Evolutionary conservation across 2,329 filamentous ascomycete species (phyloP), one percentile per base, ranked within the genome.

Genomic region (Gremmenia infestans): DNA sequence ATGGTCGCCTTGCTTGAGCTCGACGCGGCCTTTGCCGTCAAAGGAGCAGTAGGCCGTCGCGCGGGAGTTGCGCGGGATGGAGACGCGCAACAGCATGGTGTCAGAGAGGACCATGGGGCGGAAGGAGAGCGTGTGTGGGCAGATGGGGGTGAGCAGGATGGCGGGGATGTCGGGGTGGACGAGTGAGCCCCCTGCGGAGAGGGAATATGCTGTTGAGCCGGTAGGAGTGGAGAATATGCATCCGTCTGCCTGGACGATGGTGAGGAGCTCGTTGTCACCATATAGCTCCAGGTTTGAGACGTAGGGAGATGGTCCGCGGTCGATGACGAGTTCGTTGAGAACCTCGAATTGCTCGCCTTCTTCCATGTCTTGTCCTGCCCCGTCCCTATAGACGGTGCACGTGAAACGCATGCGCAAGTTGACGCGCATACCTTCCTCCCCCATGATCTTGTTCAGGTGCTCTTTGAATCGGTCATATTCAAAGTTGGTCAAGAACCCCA

Each of bases 321-420:
- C 94, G 66, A 99, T 97, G 72, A 99, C 93, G 51, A 99, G 85
- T 75, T 99, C 94, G 73, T 99, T 99, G 62, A 99, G 84, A 19
- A 99, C 93, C 75, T 99, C 94, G 62, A 97, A 97, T 67, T 96
- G 92, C 75, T 97, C 93, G 46, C 88, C 90, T 72, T 97, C 92
- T 65, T 94, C 87, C 63, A 87, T 81, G 40, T 84, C 83, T n/a
- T 82, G 78, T 11, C 80, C 81, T 2, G 75, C 72, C 32, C 81
- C 83, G 63, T 87, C 81, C 46, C 93, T 88, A 76, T 93, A 97
- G 8, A 99, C 92, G 0, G 94, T 97, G 75, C 93, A 97, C 15
- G 94, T 99, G 72, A 99, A 99, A 60, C 94, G 89, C 94, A 99
- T 99, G 63, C 94, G 91, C 64, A 99, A 79, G 69, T 96, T 97